Conservation (phyloP, 2,329 filamentous ascomycete genomes). For the Xylaria polymorpha region DNA sequence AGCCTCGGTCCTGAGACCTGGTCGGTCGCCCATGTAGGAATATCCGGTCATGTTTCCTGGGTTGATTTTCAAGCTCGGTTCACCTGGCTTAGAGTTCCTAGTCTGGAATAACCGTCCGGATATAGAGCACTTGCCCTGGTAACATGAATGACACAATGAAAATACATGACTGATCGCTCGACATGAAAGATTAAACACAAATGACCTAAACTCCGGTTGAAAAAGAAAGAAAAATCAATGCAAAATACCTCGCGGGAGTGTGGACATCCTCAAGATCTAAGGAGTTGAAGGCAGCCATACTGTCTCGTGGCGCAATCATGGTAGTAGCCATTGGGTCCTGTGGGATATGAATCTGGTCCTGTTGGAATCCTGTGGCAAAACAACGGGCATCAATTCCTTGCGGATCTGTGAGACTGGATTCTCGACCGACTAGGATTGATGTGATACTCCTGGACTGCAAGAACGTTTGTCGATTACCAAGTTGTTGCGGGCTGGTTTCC, state of each 20-base stretch:
- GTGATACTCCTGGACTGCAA: slow-evolving; percentile 36
- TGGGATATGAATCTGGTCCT: slow-evolving; percentile 48
- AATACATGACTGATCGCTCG: slow-evolving; percentile 49
- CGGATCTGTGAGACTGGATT: slow-evolving; percentile 47
- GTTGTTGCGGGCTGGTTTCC: slow-evolving; percentile 37
- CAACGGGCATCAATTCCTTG: slow-evolving; percentile 41
- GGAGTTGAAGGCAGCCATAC: slow-evolving; percentile 65
- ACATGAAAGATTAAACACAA: slow-evolving; percentile 52
- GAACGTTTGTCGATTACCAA: slow-evolving; percentile 40
- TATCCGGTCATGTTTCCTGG: slow-evolving; percentile 41
- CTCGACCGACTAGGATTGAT: slow-evolving; percentile 41
- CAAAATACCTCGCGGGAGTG: slow-evolving; percentile 70
- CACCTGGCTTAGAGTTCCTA: slow-evolving; percentile 38
- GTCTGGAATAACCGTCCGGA: slow-evolving; percentile 25
- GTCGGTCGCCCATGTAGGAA: slow-evolving; percentile 37
- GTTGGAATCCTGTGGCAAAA: slow-evolving; percentile 56
- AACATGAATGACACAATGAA: slow-evolving; percentile 41
- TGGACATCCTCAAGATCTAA: slow-evolving; percentile 70
- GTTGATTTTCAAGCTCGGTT: slow-evolving; percentile 26
- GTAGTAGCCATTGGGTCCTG: slow-evolving; percentile 63
- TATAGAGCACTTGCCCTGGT: slow-evolving; percentile 46
- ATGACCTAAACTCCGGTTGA: slow-evolving; percentile 56
- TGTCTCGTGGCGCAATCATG: slow-evolving; percentile 60
- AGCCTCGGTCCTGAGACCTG: slow-evolving; percentile 44
- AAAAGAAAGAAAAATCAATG: slow-evolving; percentile 61